phyloP scores from a whole-genome alignment of 225 moss, liverwort and hornwort species.

The Marchantia polymorpha region DNA sequence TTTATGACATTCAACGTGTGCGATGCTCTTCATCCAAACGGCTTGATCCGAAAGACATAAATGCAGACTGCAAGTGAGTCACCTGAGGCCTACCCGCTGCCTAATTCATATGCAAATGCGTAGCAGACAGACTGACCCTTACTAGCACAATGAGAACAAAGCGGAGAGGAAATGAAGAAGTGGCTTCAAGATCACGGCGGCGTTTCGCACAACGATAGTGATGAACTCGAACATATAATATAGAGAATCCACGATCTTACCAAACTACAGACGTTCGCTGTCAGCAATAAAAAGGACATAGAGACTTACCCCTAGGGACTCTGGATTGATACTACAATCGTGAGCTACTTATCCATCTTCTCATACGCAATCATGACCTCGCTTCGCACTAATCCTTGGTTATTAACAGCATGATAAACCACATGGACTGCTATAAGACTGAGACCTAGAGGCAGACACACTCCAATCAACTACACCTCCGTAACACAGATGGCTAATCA shows the following conservation, averaged over 20 bases:
- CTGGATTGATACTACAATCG: neutral
- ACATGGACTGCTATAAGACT: neutral
- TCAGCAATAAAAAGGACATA: neutral
- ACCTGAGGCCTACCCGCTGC: neutral
- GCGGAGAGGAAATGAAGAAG: too few species aligned
- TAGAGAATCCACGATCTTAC: neutral
- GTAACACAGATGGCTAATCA: neutral
- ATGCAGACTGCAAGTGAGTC: neutral
- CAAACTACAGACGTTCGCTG: neutral
- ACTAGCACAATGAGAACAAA: neutral
- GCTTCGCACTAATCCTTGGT: neutral
- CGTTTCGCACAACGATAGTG: neutral
- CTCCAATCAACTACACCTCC: neutral
- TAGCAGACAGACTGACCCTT: neutral
- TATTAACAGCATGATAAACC: neutral
- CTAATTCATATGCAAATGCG: neutral
- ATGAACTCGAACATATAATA: neutral
- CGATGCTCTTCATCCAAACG: neutral
- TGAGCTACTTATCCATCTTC: constrained; percentile 1
- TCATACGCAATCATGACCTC: neutral
- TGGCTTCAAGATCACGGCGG: neutral
- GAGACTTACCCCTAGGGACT: neutral
- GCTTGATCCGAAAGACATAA: neutral
- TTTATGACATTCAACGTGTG: neutral
- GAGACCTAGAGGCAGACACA: too few species aligned